Conservation (phyloP, 2,329 filamentous ascomycete genomes). For the Ceratocystis eucalypticola region DNA sequence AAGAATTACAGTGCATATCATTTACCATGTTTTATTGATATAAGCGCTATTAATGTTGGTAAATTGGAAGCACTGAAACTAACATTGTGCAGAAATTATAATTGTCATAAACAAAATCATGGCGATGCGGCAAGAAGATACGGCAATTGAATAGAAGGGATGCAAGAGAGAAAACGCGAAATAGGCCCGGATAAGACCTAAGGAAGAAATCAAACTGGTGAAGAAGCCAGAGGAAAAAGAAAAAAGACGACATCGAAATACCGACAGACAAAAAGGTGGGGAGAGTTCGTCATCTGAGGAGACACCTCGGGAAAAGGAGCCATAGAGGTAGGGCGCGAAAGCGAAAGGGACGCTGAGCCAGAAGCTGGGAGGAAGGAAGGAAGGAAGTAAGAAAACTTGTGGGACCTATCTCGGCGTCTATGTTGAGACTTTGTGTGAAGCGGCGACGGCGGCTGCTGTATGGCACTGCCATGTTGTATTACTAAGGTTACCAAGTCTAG, state of each 20-base stretch:
- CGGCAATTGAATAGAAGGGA: not conserved
- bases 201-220: not conserved
- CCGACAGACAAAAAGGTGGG: not conserved
- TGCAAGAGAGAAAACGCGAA: not conserved
- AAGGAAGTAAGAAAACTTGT: not conserved
- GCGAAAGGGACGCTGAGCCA: too few species aligned
- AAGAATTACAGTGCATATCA: not conserved
- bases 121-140: not conserved
- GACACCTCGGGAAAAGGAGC: not conserved
- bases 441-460: not conserved
- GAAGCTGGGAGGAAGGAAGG: not conserved
- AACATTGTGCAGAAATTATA: not conserved
- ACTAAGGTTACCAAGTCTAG: not conserved
- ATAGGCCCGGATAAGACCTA: not conserved
- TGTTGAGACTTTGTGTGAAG: not conserved
- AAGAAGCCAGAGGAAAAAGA: not conserved
- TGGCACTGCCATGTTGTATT: not conserved
- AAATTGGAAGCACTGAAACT: not conserved
- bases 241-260: not conserved
- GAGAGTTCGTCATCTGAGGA: not conserved
- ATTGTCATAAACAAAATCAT: not conserved
- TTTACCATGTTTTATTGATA: not conserved
- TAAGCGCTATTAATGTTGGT: not conserved
- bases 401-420: not conserved
- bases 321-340: not conserved